Base-by-base conservation (phyloP, 2,329 filamentous ascomycete genomes). In the Ilyonectria mors-panacis region DNA sequence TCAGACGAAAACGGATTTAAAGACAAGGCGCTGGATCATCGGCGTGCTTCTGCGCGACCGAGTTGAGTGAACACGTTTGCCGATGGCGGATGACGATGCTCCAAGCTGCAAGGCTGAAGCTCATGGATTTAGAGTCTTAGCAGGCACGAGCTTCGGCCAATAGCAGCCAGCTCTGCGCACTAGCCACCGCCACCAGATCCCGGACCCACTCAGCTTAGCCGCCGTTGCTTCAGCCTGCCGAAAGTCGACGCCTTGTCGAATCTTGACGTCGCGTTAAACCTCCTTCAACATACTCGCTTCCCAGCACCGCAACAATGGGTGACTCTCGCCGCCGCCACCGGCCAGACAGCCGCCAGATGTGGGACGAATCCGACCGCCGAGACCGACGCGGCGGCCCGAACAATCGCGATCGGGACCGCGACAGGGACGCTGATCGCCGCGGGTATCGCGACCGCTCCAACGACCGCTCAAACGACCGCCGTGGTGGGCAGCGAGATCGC, bases 341-440 rank as follows among this genome's bases (percentile, higher is more conserved):
- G 51, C 77, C 78, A 26, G 89, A 91, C 72, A 89, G 86, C 78
- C 86, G 86, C 57, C 84, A 87, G 59, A 89, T 89, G 85, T 89
- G 88, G 87, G 89, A 92, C 68, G 85, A 87, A 47, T 80, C 83
- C 12, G 83, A 85, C 61, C 81, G 82, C 19, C 80, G 79, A 59
- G 78, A 78, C 59, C 78, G 80, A 30, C 73, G 77, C 45, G 73
- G 73, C 44, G 63, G 68, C 17, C 67, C 69, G 35, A 57, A 68
- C 37, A 69, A 70, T 61, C 68, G 72, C 58, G 73, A 78, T n/a
- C 70, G 75, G 4, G 76, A 78, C 54, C 72, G 75, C 45, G 76
- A 79, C 56, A 73, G 79, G 44, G 77, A 77, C 47, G 61, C 75
- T 63, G 76, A 80, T 56, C 72, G 78, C 5, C 74, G 77, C 67